Base-by-base conservation (phyloP, 1,284 basidiomycete species). In the Ceratobasidium sp. region DNA sequence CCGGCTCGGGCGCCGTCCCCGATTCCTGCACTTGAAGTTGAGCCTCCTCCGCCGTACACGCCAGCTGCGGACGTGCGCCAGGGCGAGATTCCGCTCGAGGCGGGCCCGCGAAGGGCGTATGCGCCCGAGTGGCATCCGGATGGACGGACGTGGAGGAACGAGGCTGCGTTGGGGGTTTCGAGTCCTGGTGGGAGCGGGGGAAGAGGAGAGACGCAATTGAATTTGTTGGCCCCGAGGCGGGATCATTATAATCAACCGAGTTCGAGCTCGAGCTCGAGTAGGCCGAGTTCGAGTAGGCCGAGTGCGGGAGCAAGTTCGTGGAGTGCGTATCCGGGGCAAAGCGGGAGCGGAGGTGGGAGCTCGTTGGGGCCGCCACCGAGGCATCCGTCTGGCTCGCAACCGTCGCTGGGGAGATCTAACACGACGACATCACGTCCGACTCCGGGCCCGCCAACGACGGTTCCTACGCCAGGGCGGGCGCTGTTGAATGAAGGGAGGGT, bases 21-120 rank as follows among this genome's bases (percentile, higher is more conserved):
- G 8, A 41, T 39, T 24, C 61, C 73, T 43, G 63, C 64, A 31
- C 16, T 54, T 24, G 29, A 34, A n/a, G 27, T 13, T 16, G 88
- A 89, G 22, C 82, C 85, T 3, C 91, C 90, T 0, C 90, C 91
- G 0, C 88, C 89, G 0, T 92, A 92, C 78, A 89, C 90, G 0
- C 83, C 86, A 0, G 78, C 84, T 2, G 85, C 90, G 0, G 85
- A 89, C 72, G 68, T 83, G 13, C 78, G 80, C 64, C 82, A 85
- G 1, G 90, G 90, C 13, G 91, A 92, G 79, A 81, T 84, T 2
- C 87, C 89, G 0, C 77, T 92, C 6, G 86, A 90, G 76, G 81
- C 85, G 37, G 90, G 90, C 0, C 91, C 91, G 0, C 77, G 81
- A 8, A 80, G 90, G 16, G 89, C 90, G 0, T 92, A 73, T 43